Base-by-base conservation (phyloP, 176 grass and related monocot genomes). In the Avena sativa region DNA sequence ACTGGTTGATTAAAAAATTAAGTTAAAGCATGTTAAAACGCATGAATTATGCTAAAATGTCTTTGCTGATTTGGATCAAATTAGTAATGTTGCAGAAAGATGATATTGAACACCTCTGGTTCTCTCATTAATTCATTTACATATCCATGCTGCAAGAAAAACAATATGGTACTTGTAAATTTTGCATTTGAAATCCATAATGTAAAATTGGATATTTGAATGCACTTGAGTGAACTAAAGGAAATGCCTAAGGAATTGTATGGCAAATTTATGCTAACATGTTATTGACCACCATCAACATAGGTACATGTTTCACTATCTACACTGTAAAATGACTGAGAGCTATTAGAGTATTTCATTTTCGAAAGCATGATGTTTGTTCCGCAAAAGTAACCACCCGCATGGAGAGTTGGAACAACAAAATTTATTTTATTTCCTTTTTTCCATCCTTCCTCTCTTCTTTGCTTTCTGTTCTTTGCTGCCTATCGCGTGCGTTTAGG, bases 11-110 rank as follows among this genome's bases (percentile, higher is more conserved):
- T 64, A 19, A 66, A 40, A 81, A 0, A n/a, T 79, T 53, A 74
- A 80, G 71, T 12, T 77, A 86, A 82, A 86, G 5, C 66, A 20
- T 83, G 72, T 44, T 76, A n/a, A 85, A 57, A 81, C 40, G 71
- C 17, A 57, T 23, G 14, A 85, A 74, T 74, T 25, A 74, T 52
- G 70, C 63, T 53, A 56, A 7, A 23, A 71, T 47, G 34, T 76
- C 7, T 46, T 70, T 69, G 15, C 50, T 21, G 23, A 58, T 52
- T 70, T 23, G n/a, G 17, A 86, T 3, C 9, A 78, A 19, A 56
- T 44, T 55, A 44, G 13, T 83, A 57, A 79, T 86, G 74, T 46
- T 69, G 61, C 74, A 79, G 66, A 69, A 46, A 43, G n/a, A 47
- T 77, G 20, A 50, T 43, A 53, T 8, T 21, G 0, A 25, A 43